Evolutionary conservation across 2,329 filamentous ascomycete species (phyloP).

Genomic region (Decorospora gaudefroyi): DNA sequence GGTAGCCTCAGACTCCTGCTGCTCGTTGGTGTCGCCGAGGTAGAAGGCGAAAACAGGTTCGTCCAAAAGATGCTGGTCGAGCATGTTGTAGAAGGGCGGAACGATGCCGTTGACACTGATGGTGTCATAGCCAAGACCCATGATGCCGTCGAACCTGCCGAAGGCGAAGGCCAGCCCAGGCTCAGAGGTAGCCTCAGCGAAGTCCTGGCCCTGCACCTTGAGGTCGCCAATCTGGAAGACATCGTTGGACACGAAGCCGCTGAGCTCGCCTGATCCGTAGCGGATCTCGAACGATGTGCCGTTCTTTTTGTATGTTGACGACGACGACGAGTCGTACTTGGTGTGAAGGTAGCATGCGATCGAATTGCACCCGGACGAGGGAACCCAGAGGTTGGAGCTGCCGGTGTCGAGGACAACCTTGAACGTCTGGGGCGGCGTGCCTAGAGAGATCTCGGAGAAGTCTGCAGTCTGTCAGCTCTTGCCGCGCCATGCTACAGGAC

Average conservation of each 20-base stretch:
- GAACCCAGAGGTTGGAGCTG: conserved; percentile 99
- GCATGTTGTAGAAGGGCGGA: conserved; percentile 95
- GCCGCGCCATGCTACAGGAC: neutral
- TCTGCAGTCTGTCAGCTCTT: conserved; percentile 56
- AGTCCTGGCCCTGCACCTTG: conserved; percentile 85
- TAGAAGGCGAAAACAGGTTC: conserved; percentile 97
- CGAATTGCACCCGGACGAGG: conserved; percentile 83
- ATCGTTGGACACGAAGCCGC: conserved; percentile 92
- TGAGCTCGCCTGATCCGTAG: conserved; percentile 93
- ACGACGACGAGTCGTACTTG: conserved; percentile 92
- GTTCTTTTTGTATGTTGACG: conserved; percentile 91
- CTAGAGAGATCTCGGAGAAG: conserved; percentile 95
- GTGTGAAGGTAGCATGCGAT: conserved; percentile 97
- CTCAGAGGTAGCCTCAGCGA: conserved; percentile 94
- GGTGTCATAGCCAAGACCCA: conserved; percentile 91
- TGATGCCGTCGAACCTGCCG: conserved; percentile 93
- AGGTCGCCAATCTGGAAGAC: conserved; percentile 85
- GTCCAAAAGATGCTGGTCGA: conserved; percentile 86
- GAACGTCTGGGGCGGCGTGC: conserved; percentile 90
- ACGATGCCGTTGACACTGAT: conserved; percentile 97
- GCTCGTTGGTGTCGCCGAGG: conserved; percentile 73
- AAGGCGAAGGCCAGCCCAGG: conserved; percentile 97
- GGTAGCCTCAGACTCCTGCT: conserved; percentile 78
- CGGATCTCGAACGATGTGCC: conserved; percentile 89
- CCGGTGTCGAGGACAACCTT: conserved; percentile 99